Evolutionary conservation across 352 stramenopile species (phyloP).

Genomic region (Phytophthora tubulina): DNA sequence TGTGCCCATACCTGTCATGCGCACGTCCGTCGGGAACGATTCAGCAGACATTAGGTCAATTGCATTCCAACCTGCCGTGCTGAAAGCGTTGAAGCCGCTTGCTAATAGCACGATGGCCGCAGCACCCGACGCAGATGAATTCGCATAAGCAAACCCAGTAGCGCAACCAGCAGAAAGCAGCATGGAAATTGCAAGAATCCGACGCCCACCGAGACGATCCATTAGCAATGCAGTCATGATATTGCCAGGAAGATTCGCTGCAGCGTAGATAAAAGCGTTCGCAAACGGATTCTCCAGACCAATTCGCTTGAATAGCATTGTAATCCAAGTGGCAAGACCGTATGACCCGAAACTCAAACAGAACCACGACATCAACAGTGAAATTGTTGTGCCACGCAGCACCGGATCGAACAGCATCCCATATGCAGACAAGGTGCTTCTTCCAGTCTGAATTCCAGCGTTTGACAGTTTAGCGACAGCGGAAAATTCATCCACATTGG

Average conservation of each 20-base stretch:
- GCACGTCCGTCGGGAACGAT: slow-evolving; percentile 91
- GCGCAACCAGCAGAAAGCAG: slow-evolving; percentile 71
- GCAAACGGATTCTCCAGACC: slow-evolving; percentile 90
- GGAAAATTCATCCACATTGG: slow-evolving; percentile 12
- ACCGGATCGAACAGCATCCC: slow-evolving; percentile 64
- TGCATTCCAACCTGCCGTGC: slow-evolving; percentile 92
- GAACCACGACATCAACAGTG: slow-evolving; percentile 73
- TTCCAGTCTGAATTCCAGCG: slow-evolving; percentile 27
- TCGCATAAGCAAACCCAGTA: slow-evolving; percentile 81
- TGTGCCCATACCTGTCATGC: slow-evolving; percentile 92
- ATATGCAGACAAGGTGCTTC: slow-evolving; percentile 42
- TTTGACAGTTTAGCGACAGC: slow-evolving; percentile 4
- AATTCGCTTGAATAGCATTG: slow-evolving; percentile 93
- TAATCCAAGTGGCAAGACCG: slow-evolving; percentile 94
- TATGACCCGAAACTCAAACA: slow-evolving; percentile 91
- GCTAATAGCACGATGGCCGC: slow-evolving; percentile 81
- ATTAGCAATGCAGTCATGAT: slow-evolving; percentile 81
- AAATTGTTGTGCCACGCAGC: slow-evolving; percentile 67
- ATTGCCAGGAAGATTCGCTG: slow-evolving; percentile 93
- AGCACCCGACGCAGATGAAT: slow-evolving; percentile 40
- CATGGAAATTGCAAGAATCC: slow-evolving; percentile 82
- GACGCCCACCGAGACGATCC: slow-evolving; percentile 70
- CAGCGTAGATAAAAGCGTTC: slow-evolving; percentile 94
- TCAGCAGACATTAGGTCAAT: slow-evolving; percentile 93
- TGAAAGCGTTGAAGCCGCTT: slow-evolving; percentile 93